Percentiles rank a stretch among this genome's conserved stretches.
Evolutionary conservation across 768 basidiomycete species (phyloP).

Genomic region (Termitomyces sp.): DNA sequence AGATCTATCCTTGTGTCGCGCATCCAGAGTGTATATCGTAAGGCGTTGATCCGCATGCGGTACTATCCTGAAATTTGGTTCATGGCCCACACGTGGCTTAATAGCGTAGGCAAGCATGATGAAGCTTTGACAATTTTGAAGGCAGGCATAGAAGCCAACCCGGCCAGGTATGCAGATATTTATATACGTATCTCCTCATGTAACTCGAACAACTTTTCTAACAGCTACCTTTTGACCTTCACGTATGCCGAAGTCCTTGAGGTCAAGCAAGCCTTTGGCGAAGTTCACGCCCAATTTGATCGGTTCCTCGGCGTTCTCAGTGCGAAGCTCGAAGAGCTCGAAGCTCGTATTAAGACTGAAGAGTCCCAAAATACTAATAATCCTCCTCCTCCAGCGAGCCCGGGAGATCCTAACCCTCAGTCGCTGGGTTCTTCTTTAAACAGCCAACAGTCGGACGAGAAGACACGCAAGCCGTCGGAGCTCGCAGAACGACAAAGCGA

Average conservation of each 20-base stretch:
- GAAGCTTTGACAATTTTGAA: slow-evolving; percentile 80
- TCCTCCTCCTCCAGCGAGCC: slow-evolving; percentile 6
- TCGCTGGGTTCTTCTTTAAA: slow-evolving; percentile 1
- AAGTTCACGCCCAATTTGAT: slow-evolving; percentile 69
- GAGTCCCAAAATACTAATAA: slow-evolving; percentile 19
- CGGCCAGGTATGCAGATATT: slow-evolving; percentile 50
- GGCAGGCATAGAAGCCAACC: slow-evolving; percentile 84
- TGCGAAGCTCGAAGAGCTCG: slow-evolving; percentile 40
- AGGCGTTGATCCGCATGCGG: slow-evolving; percentile 87
- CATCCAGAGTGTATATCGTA: slow-evolving; percentile 79
- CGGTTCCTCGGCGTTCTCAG: slow-evolving; percentile 66
- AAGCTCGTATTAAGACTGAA: slow-evolving; percentile 34
- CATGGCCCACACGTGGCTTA: slow-evolving; percentile 86
- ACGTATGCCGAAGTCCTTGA: slow-evolving; percentile 77
- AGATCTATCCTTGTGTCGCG: slow-evolving; percentile 58
- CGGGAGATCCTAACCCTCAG: not conserved
- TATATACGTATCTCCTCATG: slow-evolving; percentile 16
- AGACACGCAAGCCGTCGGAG: slow-evolving; percentile 50
- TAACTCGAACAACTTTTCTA: slow-evolving; percentile 48
- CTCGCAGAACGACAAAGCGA: slow-evolving; percentile 56
- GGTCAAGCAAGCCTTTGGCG: slow-evolving; percentile 49
- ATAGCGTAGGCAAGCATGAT: slow-evolving; percentile 67
- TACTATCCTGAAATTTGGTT: slow-evolving; percentile 98
- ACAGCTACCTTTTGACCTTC: slow-evolving; percentile 86
- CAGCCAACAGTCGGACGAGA: slow-evolving; percentile 49